phyloP scores from a whole-genome alignment of 495 filamentous ascomycete genomes.

The Lasiosphaeria ovina region DNA sequence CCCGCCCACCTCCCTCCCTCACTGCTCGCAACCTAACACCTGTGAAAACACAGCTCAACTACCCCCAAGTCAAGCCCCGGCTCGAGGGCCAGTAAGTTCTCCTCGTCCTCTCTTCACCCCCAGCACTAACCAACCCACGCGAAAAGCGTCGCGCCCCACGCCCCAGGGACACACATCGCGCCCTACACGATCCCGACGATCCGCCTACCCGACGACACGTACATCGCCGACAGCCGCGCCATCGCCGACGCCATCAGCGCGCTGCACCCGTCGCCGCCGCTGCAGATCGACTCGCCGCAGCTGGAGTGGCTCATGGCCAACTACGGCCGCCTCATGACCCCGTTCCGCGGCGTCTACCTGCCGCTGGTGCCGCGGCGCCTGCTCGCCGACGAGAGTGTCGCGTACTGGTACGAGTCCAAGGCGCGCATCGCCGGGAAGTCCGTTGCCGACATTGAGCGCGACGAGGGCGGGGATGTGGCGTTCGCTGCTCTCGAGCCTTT shows the following conservation, averaged over 20 bases:
- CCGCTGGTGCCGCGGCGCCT: conserved; percentile 36
- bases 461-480: conserved; percentile 34
- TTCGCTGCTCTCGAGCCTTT: conserved; percentile 38
- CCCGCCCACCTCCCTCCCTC: background rate
- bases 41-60: conserved; percentile 39
- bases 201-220: conserved; percentile 48
- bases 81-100: conserved; percentile 29
- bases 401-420: conserved; percentile 49
- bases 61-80: conserved; percentile 54
- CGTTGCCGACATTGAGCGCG: conserved; percentile 36
- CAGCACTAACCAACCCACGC: background rate
- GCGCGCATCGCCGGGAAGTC: conserved; percentile 40
- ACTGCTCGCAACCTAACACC: background rate
- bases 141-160: background rate
- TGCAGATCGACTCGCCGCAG: conserved; percentile 50
- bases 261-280: conserved; percentile 49
- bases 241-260: conserved; percentile 55
- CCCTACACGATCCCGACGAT: conserved; percentile 57
- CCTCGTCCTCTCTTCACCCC: background rate
- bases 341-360: conserved; percentile 31
- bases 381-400: conserved; percentile 37
- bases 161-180: conserved; percentile 32
- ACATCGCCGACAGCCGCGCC: conserved; percentile 55
- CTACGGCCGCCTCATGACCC: conserved; percentile 15
- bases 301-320: conserved; percentile 31